Base-by-base conservation (phyloP, 805 yeast genomes). In the Kuraishia ogatae region DNA sequence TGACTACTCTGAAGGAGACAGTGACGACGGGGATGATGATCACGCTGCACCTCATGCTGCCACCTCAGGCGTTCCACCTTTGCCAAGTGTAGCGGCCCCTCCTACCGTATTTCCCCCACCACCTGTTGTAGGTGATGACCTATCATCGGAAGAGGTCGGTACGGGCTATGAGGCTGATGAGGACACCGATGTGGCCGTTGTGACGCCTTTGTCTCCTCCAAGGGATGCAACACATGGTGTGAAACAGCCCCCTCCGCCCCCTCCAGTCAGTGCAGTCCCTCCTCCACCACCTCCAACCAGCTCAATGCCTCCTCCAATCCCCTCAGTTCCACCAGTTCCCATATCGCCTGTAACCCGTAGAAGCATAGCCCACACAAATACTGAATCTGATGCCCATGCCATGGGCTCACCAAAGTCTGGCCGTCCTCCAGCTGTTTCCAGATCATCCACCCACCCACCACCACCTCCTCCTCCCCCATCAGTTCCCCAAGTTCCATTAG, bases 121-220 rank as follows among this genome's bases (percentile, higher is more conserved):
- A 20, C 54, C 62, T 7, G 51, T 55, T 29, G 61, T 60, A 47
- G 21, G 29, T 29, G 55, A 66, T 39, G 61, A 61, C 39, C 62
- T 55, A 11, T 62, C 59, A 48, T 60, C 63, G 13, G 66, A 65
- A 20, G 65, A 63, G 24, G 72, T 72, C 55, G 72, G 72, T 10
- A 79, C 89, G 1, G 90, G 90, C 0, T 84, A 84, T 62, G 89
- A 86, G 55, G 89, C 89, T 0, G 91, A 86, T 63, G 87, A 81
- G 51, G 84, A 79, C 55, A 70, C 74, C 0, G 69, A 67, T 48
- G 59, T 60, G 19, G 64, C 63, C 20, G 58, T 54, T 21, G 58
- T 53, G 22, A 55, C 59, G 2, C 63, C 59, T 20, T 54, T 57
- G 17, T 58, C 59, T 22, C 59, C 61, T 21, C 53, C 60, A 39